Base-by-base conservation (phyloP, 371 early-diverging fungal genomes). In the Haplosporangium sp. region DNA sequence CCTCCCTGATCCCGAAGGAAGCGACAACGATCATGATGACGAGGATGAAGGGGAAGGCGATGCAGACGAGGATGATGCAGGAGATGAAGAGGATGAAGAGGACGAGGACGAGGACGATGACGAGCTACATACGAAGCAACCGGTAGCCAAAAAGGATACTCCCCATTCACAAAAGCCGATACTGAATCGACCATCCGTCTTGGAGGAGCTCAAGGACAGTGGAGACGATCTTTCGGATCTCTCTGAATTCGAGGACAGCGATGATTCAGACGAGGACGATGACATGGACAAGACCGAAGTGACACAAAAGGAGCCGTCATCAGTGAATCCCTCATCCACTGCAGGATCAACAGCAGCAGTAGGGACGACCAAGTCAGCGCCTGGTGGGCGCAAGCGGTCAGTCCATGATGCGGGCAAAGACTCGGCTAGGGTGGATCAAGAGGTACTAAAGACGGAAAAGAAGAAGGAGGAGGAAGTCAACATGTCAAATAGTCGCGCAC, bases 151-250 rank as follows among this genome's bases (percentile, higher is more conserved):
- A 51, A 70, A 70, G 29, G 67, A 59, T 12, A 47, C 41, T 37
- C 43, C 54, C 2, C 21, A 67, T 14, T 61, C 71, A 9, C 76
- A 69, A 54, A 76, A 70, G 48, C 67, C 76, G 1, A 48, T 46
- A 0, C 62, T 76, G 21, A 66, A 70, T 50, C 76, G 67, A n/a
- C 74, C 74, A 20, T 54, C 74, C 13, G 55, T 56, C 37, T 29
- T 69, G 40, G 69, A 59, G 13, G 75, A 75, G 29, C 71, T 76
- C 18, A 76, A 76, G 64, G 76, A 76, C 53, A 76, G 76, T 56
- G 76, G 76, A 20, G 76, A 76, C 41, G 76, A 76, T 41, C 64
- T 76, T 6, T 76, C 76, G 1, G 76, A 76, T 38, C 76, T 76
- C 0, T 76, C 76, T 36, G 76, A 76, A n/a, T 70, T 76, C 55